phyloP scores from a whole-genome alignment of 2,329 filamentous ascomycete species.

The Sordariomycetes sp. region DNA sequence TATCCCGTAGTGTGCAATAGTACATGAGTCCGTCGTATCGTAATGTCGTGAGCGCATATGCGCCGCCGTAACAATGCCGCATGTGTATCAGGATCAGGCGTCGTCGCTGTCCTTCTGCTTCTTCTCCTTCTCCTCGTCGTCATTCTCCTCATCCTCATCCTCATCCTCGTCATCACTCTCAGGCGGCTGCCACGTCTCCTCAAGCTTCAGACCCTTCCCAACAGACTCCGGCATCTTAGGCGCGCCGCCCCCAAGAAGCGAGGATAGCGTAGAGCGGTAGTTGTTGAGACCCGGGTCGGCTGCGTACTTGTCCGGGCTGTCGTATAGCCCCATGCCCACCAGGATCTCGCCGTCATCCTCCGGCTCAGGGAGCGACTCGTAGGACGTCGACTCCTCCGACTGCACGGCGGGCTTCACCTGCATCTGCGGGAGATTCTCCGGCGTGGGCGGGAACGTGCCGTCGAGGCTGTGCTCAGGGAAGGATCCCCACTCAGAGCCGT shows the following conservation, averaged over 20 bases:
- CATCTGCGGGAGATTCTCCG: constrained; percentile 41
- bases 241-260: constrained; percentile 28
- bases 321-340: constrained; percentile 74
- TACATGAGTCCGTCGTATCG: neutral
- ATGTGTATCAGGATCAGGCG: neutral
- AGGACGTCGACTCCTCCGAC: constrained; percentile 34
- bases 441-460: constrained; percentile 42
- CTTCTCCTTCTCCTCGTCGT: constrained; percentile 19
- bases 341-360: constrained; percentile 58
- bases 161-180: constrained; percentile 41
- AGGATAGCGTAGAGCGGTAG: constrained; percentile 39
- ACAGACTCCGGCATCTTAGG: constrained; percentile 9
- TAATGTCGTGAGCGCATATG: neutral
- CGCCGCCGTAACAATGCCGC: neutral
- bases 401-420: constrained; percentile 22
- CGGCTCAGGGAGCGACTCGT: constrained; percentile 36
- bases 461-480: constrained; percentile 30
- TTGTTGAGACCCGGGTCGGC: constrained; percentile 37
- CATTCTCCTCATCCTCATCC: constrained; percentile 19
- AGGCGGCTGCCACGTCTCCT: constrained; percentile 66
- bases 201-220: constrained; percentile 67
- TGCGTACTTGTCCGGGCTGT: constrained; percentile 46
- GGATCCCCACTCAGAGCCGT: constrained; percentile 23
- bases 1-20: constrained; percentile 2
- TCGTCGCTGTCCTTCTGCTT: constrained; percentile 23